phyloP scores from a whole-genome alignment of 1,284 basidiomycete species.

The Gomphus bonarii region DNA sequence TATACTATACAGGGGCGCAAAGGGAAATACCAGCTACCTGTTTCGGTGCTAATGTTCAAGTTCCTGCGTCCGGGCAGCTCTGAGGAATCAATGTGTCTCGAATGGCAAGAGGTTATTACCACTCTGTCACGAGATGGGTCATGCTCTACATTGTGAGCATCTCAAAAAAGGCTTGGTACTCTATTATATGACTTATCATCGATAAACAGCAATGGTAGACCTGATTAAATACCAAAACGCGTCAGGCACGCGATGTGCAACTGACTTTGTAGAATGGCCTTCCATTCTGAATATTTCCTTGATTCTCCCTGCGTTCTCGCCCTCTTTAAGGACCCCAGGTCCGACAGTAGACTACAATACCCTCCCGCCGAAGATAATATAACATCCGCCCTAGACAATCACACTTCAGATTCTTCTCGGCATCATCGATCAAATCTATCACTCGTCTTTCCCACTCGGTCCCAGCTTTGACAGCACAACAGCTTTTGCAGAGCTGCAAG shows the following conservation, averaged over 20 bases:
- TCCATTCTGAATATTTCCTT: slow-evolving; percentile 97
- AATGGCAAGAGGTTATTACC: slow-evolving; percentile 95
- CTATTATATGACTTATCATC: slow-evolving; percentile 2
- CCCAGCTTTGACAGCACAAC: slow-evolving; percentile 62
- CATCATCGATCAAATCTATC: slow-evolving; percentile 83
- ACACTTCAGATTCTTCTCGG: slow-evolving; percentile 90
- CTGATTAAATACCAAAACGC: slow-evolving; percentile 97
- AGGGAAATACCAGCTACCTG: slow-evolving; percentile 78
- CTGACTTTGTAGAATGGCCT: slow-evolving; percentile 96
- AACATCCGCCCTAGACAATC: slow-evolving; percentile 54
- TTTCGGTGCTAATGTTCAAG: slow-evolving; percentile 88
- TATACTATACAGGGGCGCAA: slow-evolving; percentile 46
- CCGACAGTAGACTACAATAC: slow-evolving; percentile 34
- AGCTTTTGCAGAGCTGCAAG: slow-evolving; percentile 53
- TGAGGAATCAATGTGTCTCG: slow-evolving; percentile 64
- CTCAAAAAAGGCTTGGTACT: slow-evolving; percentile 5
- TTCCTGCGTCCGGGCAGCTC: slow-evolving; percentile 60
- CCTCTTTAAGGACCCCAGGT: slow-evolving; percentile 48
- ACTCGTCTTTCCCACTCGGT: slow-evolving; percentile 54
- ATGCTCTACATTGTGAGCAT: slow-evolving; percentile 93
- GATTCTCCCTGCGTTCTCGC: slow-evolving; percentile 75
- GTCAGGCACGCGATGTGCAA: slow-evolving; percentile 95
- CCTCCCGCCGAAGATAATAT: background rate
- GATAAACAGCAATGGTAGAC: slow-evolving; percentile 88
- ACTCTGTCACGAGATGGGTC: slow-evolving; percentile 98